Percentiles rank a stretch among this genome's conserved stretches.
Evolutionary conservation across 1,284 basidiomycete genomes (phyloP).

Genomic region (Ganoderma resinaceum): DNA sequence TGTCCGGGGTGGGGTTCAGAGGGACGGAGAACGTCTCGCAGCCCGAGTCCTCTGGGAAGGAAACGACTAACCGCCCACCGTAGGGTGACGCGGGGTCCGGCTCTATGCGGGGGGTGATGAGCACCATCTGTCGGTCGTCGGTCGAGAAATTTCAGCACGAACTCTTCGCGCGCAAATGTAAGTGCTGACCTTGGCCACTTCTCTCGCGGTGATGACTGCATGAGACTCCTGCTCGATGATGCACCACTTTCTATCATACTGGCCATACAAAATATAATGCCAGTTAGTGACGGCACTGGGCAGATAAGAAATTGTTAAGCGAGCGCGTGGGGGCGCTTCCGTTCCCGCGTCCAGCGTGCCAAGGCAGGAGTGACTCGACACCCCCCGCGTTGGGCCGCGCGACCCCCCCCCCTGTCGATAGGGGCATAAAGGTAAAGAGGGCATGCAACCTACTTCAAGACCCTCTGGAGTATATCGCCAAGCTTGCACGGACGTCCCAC

Average conservation of each 20-base stretch:
- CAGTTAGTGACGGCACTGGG: neutral
- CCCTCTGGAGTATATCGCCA: constrained; percentile 65
- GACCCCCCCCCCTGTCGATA: too few relatives aligned
- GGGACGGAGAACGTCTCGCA: constrained; percentile 64
- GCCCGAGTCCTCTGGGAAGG: constrained; percentile 64
- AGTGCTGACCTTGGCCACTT: constrained; percentile 58
- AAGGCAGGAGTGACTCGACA: constrained; percentile 44
- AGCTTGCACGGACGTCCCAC: constrained; percentile 64
- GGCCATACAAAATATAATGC: neutral
- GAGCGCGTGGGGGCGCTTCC: neutral
- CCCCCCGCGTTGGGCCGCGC: too few relatives aligned
- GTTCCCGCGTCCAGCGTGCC: constrained; percentile 40
- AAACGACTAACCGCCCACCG: constrained; percentile 57
- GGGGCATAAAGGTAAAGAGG: neutral
- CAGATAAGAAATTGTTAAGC: neutral
- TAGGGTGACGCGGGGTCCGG: constrained; percentile 50
- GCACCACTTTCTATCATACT: constrained; percentile 77
- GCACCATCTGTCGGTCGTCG: constrained; percentile 61
- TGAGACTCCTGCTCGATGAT: constrained; percentile 64
- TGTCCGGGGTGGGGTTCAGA: constrained; percentile 56
- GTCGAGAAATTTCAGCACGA: neutral
- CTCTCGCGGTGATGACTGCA: constrained; percentile 69
- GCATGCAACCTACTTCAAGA: constrained; percentile 57
- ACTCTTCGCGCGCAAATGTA: neutral
- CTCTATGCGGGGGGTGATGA: constrained; percentile 64